Conservation (phyloP, 75 land plant genomes). For the Chamaecyparis obtusa region DNA sequence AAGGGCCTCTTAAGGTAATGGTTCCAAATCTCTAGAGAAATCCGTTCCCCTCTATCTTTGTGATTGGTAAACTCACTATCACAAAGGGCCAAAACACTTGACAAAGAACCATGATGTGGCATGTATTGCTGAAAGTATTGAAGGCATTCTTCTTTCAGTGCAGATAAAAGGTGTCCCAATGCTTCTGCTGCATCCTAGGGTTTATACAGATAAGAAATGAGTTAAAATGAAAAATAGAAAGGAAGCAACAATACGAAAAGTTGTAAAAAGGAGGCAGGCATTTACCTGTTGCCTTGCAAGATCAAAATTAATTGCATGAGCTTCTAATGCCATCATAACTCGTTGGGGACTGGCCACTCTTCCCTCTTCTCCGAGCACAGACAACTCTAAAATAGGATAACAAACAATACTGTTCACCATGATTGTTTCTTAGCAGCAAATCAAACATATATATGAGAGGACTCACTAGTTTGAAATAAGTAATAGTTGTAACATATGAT, state of each 20-base stretch:
- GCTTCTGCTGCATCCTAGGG: conserved; percentile 94
- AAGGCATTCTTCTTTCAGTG: conserved; percentile 64
- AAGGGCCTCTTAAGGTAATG: conserved; percentile 57
- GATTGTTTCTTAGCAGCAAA: neutral
- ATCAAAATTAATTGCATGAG: conserved; percentile 60
- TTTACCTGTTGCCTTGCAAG: conserved; percentile 70
- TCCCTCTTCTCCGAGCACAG: conserved; percentile 25
- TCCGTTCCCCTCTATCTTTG: conserved; percentile 1
- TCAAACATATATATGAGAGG: neutral
- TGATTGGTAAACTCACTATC: conserved; percentile 18
- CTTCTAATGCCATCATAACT: conserved; percentile 62
- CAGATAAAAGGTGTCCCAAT: conserved; percentile 69
- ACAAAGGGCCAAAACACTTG: conserved; percentile 23
- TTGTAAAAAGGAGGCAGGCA: neutral
- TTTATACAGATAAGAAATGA: neutral
- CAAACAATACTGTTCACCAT: neutral
- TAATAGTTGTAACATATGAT: neutral
- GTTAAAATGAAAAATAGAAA: neutral
- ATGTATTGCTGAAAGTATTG: conserved; percentile 21
- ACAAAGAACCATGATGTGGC: conserved; percentile 30
- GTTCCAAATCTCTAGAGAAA: conserved; percentile 48
- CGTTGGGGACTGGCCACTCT: conserved; percentile 51
- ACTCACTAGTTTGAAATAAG: neutral
- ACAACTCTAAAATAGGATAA: conserved; percentile 46
- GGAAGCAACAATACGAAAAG: neutral